These are phyloP conservation scores for Rhodotorula toruloides DNA, from an alignment of 768 basidiomycete species.

Conservation along the genomic window DNA sequence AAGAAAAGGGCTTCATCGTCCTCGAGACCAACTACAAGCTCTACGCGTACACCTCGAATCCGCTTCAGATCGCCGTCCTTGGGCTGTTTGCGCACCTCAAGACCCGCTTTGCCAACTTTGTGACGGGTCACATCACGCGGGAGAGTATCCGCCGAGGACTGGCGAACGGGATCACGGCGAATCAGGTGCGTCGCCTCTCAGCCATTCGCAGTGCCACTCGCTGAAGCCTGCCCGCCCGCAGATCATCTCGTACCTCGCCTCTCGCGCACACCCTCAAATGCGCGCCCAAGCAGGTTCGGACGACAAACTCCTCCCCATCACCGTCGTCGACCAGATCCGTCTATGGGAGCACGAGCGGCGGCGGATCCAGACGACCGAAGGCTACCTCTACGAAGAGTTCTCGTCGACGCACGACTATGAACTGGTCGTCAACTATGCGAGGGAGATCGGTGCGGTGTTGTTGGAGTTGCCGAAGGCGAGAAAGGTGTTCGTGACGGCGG, in stretches of 20 bases:
- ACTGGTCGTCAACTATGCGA: conserved; percentile 77
- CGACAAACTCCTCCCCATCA: conserved; percentile 91
- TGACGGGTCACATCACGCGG: conserved; percentile 90
- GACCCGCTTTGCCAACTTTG: conserved; percentile 91
- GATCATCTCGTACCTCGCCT: conserved; percentile 92
- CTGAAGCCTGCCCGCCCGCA: conserved; percentile 48
- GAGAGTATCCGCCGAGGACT: conserved; percentile 93
- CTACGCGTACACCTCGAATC: conserved; percentile 97
- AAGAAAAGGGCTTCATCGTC: conserved; percentile 75
- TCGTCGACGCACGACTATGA: conserved; percentile 81
- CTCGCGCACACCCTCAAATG: conserved; percentile 98
- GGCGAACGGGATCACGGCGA: conserved; percentile 88
- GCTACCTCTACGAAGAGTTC: conserved; percentile 83
- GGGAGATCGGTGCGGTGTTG: conserved; percentile 69
- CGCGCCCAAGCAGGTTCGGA: conserved; percentile 65
- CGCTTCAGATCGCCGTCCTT: conserved; percentile 89
- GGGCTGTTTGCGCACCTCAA: conserved; percentile 88
- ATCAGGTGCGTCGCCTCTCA: conserved; percentile 57
- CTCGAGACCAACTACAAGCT: conserved; percentile 97
- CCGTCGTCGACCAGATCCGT: conserved; percentile 95
- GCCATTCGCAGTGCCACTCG: conserved; percentile 2
- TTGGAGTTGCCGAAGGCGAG: conserved; percentile 68
- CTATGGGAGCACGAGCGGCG: conserved; percentile 96
- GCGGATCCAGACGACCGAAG: conserved; percentile 81
- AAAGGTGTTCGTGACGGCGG: conserved; percentile 63